These are phyloP conservation scores for Hypomyces perniciosus DNA, from an alignment of 2,329 filamentous ascomycete species.

Conservation along the genomic window DNA sequence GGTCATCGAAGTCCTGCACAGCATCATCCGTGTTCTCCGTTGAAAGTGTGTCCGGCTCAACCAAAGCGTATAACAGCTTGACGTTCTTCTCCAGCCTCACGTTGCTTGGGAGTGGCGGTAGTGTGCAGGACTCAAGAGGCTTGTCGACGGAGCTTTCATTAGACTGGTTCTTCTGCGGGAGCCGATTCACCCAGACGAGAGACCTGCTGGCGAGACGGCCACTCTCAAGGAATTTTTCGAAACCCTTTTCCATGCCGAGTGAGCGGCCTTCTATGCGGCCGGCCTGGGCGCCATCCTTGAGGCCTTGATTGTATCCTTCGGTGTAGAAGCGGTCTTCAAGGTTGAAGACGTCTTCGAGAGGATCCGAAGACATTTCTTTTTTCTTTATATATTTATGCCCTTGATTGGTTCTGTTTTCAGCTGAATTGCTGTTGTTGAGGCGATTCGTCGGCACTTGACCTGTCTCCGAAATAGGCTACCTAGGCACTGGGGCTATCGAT, in stretches of 20 bases:
- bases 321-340: constrained; percentile 69
- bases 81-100: constrained; percentile 72
- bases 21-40: constrained; percentile 82
- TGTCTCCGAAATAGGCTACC: not conserved
- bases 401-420: not conserved
- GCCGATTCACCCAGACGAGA: constrained; percentile 74
- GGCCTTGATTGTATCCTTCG: constrained; percentile 72
- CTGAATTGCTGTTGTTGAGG: not conserved
- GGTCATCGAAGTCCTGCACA: constrained; percentile 86
- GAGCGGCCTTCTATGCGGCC: constrained; percentile 84
- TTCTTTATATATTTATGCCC: not conserved
- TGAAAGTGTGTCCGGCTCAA: constrained; percentile 70
- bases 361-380: constrained; percentile 34
- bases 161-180: constrained; percentile 32
- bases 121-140: constrained; percentile 14
- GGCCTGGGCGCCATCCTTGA: constrained; percentile 66
- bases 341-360: constrained; percentile 52
- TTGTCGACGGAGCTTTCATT: constrained; percentile 5
- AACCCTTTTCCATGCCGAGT: constrained; percentile 87
- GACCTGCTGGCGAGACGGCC: constrained; percentile 73
- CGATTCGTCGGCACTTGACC: not conserved
- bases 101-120: constrained; percentile 48
- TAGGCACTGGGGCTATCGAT: not conserved
- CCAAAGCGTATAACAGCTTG: constrained; percentile 65
- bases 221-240: constrained; percentile 82